A percentile compares a stretch with the other conserved stretches of the same genome.
phyloP scores from a whole-genome alignment of 768 basidiomycete genomes.

The Psilocybe azurescens region DNA sequence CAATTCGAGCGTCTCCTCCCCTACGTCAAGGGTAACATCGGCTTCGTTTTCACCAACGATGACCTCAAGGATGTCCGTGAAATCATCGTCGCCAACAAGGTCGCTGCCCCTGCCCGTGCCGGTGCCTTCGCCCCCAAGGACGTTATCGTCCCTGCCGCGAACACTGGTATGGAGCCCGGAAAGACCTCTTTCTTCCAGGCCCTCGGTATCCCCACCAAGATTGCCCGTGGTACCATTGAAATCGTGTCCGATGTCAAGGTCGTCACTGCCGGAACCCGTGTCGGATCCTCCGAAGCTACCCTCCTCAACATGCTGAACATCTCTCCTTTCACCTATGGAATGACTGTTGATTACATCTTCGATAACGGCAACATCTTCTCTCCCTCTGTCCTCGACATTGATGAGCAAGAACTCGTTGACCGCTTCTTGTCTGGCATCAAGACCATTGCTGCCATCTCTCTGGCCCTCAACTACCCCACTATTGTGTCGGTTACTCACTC shows the following conservation, averaged over 20 bases:
- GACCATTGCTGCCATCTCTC: constrained; percentile 93
- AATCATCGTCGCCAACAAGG: constrained; percentile 94
- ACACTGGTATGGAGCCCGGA: constrained; percentile 99
- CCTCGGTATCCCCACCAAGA: constrained; percentile 99
- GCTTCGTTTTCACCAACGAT: constrained; percentile 93
- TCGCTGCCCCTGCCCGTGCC: constrained; percentile 97
- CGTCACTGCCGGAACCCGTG: constrained; percentile 89
- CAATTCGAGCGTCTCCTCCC: constrained; percentile 97
- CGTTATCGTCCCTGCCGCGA: constrained; percentile 90
- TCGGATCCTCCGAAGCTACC: constrained; percentile 96
- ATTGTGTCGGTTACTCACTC: constrained; percentile 93
- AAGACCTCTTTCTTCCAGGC: constrained; percentile 99
- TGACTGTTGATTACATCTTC: constrained; percentile 97
- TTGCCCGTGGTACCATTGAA: constrained; percentile 99
- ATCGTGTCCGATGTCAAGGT: constrained; percentile 97
- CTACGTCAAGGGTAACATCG: constrained; percentile 96
- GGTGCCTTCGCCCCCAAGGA: constrained; percentile 95
- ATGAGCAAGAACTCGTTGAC: constrained; percentile 88
- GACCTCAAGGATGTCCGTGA: constrained; percentile 97
- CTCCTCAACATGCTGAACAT: constrained; percentile 99
- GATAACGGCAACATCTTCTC: constrained; percentile 93
- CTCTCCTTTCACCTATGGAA: constrained; percentile 99
- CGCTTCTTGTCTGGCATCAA: constrained; percentile 94
- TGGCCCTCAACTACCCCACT: constrained; percentile 96
- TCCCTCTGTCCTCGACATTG: constrained; percentile 89